Percentiles rank a stretch among this genome's conserved stretches.
phyloP scores from a whole-genome alignment of 371 early-diverging fungal species.

The Circinella minor region DNA sequence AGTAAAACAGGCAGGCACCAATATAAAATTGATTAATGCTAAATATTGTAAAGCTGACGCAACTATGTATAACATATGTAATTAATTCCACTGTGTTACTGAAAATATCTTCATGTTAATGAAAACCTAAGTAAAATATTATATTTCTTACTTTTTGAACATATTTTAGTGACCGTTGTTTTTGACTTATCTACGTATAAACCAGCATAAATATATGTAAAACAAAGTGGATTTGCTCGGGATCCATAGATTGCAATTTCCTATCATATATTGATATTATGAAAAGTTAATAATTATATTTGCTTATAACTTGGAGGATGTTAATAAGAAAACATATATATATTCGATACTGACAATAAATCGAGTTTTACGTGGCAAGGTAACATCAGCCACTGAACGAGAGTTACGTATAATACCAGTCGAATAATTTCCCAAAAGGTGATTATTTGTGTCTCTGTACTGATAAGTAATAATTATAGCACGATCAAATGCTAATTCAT shows the following conservation, averaged over 20 bases:
- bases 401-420: conserved; percentile 40
- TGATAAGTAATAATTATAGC: conserved; percentile 44
- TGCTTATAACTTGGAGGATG: not conserved
- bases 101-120: too few species aligned
- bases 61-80: conserved; percentile 12
- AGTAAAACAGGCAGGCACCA: conserved; percentile 38
- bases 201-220: conserved; percentile 49
- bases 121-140: not conserved
- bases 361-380: conserved; percentile 42
- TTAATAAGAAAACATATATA: not conserved
- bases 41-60: conserved; percentile 38
- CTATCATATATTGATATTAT: conserved; percentile 12
- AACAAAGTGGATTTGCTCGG: conserved; percentile 49
- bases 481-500: conserved; percentile 42
- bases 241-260: conserved; percentile 43
- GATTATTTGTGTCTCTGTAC: conserved; percentile 30
- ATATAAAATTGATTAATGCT: conserved; percentile 43
- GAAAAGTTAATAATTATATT: not conserved
- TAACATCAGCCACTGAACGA: conserved; percentile 39
- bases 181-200: conserved; percentile 40
- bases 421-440: conserved; percentile 33
- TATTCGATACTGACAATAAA: conserved; percentile 29
- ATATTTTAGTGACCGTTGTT: conserved; percentile 32
- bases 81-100: not conserved
- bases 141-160: conserved; percentile 24